Conservation (phyloP, 345 rosid genomes). For the Eucalyptus viminalis region DNA sequence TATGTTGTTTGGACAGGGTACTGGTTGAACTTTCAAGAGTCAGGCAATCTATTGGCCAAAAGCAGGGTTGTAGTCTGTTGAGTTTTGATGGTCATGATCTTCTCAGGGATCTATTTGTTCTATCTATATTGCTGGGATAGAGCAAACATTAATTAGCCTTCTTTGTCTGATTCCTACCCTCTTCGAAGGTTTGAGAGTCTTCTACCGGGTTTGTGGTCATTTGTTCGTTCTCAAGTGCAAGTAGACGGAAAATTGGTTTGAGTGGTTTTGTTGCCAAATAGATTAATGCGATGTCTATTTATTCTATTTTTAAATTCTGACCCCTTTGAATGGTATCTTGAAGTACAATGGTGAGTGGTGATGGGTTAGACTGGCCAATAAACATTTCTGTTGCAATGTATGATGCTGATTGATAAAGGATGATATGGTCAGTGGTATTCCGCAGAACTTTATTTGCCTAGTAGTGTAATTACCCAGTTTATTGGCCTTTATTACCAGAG, state of each 20-base stretch:
- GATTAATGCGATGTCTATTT: background rate
- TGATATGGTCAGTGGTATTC: background rate
- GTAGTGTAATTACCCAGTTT: background rate
- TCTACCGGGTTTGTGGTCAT: background rate
- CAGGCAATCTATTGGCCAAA: background rate
- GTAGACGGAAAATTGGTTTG: background rate
- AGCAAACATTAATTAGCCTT: background rate
- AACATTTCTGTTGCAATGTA: background rate
- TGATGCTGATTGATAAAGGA: background rate
- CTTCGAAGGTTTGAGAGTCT: background rate
- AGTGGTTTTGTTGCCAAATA: background rate
- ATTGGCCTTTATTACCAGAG: background rate
- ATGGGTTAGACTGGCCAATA: background rate
- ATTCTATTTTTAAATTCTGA: background rate
- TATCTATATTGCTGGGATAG: background rate
- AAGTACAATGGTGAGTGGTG: background rate
- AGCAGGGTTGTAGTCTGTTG: background rate
- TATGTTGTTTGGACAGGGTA: background rate
- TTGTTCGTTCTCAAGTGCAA: background rate
- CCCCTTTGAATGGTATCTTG: background rate
- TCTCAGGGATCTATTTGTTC: background rate
- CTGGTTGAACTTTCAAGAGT: background rate
- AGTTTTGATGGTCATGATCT: background rate
- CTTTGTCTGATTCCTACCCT: background rate
- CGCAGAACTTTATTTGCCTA: background rate